These are phyloP conservation scores for Acrodontium crateriforme DNA, from an alignment of 2,329 filamentous ascomycete species.

Conservation along the genomic window DNA sequence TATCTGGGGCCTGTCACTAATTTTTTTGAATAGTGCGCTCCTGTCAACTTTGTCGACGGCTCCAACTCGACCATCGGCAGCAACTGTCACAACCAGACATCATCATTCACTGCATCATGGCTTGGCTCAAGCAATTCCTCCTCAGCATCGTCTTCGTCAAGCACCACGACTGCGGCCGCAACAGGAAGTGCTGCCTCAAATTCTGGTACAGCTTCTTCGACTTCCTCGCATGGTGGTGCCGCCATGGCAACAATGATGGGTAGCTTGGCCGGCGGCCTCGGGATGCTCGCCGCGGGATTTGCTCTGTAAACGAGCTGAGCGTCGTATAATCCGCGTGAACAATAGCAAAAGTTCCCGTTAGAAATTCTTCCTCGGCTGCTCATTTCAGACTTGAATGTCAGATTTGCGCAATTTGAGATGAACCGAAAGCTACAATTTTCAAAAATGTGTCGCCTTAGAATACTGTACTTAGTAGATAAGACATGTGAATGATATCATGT, in stretches of 20 bases:
- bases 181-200: conserved; percentile 1
- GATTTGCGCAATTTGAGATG: too few relatives aligned
- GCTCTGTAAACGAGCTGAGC: too few relatives aligned
- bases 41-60: conserved; percentile 19
- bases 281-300: conserved; percentile 4
- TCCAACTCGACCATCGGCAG: conserved; percentile 15
- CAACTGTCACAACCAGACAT: conserved; percentile 14
- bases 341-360: too few relatives aligned
- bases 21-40: conserved; percentile 14
- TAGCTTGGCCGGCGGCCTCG: conserved; percentile 2
- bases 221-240: conserved; percentile 3
- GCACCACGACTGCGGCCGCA: conserved; percentile 1
- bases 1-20: background rate
- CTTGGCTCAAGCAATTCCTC: conserved; percentile 3
- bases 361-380: too few relatives aligned
- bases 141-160: background rate
- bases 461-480: too few relatives aligned
- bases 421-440: too few relatives aligned
- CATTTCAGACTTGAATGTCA: too few relatives aligned
- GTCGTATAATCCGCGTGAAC: too few relatives aligned
- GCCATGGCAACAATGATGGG: conserved; percentile 3
- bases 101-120: conserved; percentile 14
- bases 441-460: too few relatives aligned
- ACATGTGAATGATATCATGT: too few relatives aligned
- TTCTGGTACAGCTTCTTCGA: conserved; percentile 1